Evolutionary conservation across 345 rosid species (phyloP), one percentile per base, ranked within the genome.

Genomic region (Lagerstroemia speciosa): DNA sequence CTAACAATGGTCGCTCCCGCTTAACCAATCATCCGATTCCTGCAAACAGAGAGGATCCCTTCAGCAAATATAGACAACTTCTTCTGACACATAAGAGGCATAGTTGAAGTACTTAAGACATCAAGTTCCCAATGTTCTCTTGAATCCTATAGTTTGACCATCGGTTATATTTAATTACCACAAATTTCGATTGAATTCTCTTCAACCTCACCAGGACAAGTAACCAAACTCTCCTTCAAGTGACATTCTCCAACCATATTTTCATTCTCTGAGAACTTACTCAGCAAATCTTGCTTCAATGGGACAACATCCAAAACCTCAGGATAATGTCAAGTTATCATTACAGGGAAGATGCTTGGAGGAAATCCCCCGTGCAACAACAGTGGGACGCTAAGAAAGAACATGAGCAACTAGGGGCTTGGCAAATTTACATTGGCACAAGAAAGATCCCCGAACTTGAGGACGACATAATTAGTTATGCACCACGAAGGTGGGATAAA

Each of bases 401-500:
- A 50, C 10, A 61, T 9, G 5, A 29, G 48, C 32, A 17, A 41
- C 30, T 34, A 72, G 19, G n/a, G 33, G 50, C 34, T 38, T n/a
- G 41, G 33, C 29, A 1, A 65, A 87, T 96, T 89, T 83, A 89
- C 94, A 72, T 40, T 68, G 40, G 79, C 34, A 72, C 72, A 76
- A 58, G 83, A 69, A 65, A 83, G 85, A 78, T 82, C 78, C 50
- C 98, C 96, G 62, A 91, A 93, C 83, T 77, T 86, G 31, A 93
- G 85, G 50, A 93, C 92, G 48, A 84, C 89, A 57, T 91, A 93
- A 72, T 93, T 93, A 66, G 97, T 91, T 89, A 87, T 89, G 52
- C 97, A 87, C 1, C 96, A 93, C 1, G 98, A 73, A 0, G 97
- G 94, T 1, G 89, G 98, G 69, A 93, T 87, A 67, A 86, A 89